Evolutionary conservation across 2,329 filamentous ascomycete species (phyloP).

Genomic region (Cadophora sp.): DNA sequence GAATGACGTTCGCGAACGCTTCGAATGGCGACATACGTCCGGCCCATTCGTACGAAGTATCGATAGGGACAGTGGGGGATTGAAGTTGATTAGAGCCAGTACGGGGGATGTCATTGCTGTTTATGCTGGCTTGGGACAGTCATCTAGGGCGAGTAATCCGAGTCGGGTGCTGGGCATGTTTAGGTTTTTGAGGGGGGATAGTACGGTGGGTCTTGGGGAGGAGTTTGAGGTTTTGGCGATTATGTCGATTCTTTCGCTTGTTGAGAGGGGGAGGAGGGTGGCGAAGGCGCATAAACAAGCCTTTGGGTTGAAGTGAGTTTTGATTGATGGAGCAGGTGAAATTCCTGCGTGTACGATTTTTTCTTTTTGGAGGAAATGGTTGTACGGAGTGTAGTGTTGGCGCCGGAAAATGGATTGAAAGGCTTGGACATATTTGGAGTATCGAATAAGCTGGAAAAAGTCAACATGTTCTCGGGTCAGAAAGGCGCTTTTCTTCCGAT

Average conservation of each 20-base stretch:
- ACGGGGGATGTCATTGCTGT: slow-evolving; percentile 39
- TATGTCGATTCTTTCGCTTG: slow-evolving; percentile 36
- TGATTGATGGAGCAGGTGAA: neutral
- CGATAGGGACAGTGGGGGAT: slow-evolving; percentile 32
- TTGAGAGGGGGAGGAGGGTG: slow-evolving; percentile 37
- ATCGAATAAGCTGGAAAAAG: neutral
- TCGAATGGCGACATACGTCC: slow-evolving; percentile 37
- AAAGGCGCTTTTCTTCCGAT: neutral
- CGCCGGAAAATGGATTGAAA: neutral
- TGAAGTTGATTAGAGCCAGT: slow-evolving; percentile 36
- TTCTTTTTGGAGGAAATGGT: neutral
- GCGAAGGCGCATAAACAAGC: slow-evolving; percentile 28
- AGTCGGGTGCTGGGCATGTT: slow-evolving; percentile 36
- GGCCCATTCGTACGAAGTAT: slow-evolving; percentile 27
- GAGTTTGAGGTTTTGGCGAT: slow-evolving; percentile 40
- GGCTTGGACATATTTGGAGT: too few relatives aligned
- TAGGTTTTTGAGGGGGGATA: slow-evolving; percentile 32
- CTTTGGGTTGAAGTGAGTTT: slow-evolving; percentile 20
- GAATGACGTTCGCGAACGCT: slow-evolving; percentile 33
- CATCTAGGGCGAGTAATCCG: slow-evolving; percentile 24
- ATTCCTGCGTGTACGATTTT: neutral
- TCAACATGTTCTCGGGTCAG: neutral
- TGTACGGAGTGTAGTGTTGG: neutral
- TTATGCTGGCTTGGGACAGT: slow-evolving; percentile 36
- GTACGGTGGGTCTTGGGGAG: slow-evolving; percentile 31